Evolutionary conservation across 208 protist genomes (phyloP).

Genomic region (Crithidia fasciculata): DNA sequence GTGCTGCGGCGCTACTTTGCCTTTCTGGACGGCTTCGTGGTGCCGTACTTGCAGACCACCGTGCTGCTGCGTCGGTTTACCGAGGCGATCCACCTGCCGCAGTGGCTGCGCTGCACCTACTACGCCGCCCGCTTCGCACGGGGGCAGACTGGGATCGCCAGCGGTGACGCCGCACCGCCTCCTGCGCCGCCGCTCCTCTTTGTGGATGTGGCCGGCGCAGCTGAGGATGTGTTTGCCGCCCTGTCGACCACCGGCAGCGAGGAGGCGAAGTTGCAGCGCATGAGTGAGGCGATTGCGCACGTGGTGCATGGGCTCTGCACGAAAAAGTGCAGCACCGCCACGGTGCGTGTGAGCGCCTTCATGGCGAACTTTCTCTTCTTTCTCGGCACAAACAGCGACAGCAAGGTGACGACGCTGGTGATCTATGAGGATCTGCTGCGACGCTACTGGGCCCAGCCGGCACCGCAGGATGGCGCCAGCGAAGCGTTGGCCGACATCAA

Average conservation of each 20-base stretch:
- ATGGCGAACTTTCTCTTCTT: slow-evolving; percentile 48
- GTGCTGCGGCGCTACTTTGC: slow-evolving; percentile 37
- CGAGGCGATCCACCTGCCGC: slow-evolving; percentile 42
- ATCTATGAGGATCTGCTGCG: slow-evolving; percentile 54
- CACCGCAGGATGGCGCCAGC: slow-evolving; percentile 8
- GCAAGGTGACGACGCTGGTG: slow-evolving; percentile 32
- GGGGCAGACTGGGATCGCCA: slow-evolving; percentile 9
- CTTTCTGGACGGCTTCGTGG: slow-evolving; percentile 39
- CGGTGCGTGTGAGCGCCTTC: slow-evolving; percentile 25
- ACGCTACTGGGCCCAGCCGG: slow-evolving; percentile 37
- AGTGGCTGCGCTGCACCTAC: slow-evolving; percentile 41
- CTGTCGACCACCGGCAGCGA: background rate
- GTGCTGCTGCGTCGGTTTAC: slow-evolving; percentile 39
- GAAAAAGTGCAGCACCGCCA: background rate
- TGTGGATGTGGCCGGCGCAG: background rate
- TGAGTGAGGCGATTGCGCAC: slow-evolving; percentile 11
- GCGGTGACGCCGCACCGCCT: background rate
- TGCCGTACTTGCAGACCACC: slow-evolving; percentile 41
- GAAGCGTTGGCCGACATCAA: too few species aligned
- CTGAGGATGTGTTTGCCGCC: background rate
- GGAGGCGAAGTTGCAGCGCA: slow-evolving; percentile 12
- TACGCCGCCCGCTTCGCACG: slow-evolving; percentile 21
- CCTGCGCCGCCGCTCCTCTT: slow-evolving; percentile 6
- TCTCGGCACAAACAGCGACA: slow-evolving; percentile 31
- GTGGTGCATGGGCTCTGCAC: slow-evolving; percentile 13